These are phyloP conservation scores for Pichia sp. DNA, from an alignment of 1,139 yeast genomes.

Conservation along the genomic window DNA sequence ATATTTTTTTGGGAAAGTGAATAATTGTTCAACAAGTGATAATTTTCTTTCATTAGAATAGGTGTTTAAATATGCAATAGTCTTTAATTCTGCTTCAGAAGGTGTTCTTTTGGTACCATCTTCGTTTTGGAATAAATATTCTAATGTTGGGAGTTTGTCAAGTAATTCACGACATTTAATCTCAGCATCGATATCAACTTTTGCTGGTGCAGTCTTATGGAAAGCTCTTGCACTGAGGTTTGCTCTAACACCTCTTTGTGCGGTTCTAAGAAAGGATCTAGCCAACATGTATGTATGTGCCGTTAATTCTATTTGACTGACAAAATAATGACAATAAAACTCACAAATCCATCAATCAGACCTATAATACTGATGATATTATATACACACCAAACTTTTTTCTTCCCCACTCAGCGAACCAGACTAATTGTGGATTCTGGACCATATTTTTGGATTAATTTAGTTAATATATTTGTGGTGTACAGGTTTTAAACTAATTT, in stretches of 20 bases:
- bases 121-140: conserved; percentile 62
- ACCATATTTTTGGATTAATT: no score
- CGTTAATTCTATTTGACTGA: no score
- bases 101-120: conserved; percentile 77
- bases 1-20: conserved; percentile 54
- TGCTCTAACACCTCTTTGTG: conserved; percentile 4
- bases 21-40: conserved; percentile 47
- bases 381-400: no score
- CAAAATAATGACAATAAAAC: no score
- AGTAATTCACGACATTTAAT: conserved; percentile 28
- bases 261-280: conserved; percentile 11
- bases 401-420: no score
- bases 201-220: conserved; percentile 10
- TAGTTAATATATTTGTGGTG: background rate
- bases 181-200: conserved; percentile 23
- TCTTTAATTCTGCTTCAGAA: conserved; percentile 63
- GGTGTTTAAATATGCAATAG: conserved; percentile 65
- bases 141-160: conserved; percentile 44
- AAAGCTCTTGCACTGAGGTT: conserved; percentile 10
- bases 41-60: conserved; percentile 56
- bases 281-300: no score
- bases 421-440: no score
- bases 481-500: background rate
- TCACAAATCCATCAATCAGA: no score
- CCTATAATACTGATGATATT: no score